These are phyloP conservation scores for Solanum bukasovii DNA, from an alignment of 257 asterid species.

Conservation along the genomic window DNA sequence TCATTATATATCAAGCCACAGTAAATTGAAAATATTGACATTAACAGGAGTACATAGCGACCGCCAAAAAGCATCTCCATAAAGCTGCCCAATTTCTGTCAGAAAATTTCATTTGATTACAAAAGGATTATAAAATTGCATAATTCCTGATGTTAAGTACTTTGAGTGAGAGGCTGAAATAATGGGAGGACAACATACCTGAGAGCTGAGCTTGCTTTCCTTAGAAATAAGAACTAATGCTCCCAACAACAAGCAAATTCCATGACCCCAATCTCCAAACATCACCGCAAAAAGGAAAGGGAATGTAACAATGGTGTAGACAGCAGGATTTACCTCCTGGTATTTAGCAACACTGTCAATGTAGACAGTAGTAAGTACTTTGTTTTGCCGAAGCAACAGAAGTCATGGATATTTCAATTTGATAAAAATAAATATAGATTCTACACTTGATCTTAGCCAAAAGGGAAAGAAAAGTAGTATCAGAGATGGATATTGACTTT, in stretches of 20 bases:
- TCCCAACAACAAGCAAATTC: constrained; percentile 81
- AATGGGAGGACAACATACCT: constrained; percentile 40
- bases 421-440: neutral
- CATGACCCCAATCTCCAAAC: constrained; percentile 99
- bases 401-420: neutral
- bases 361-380: neutral
- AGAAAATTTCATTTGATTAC: constrained; percentile 1
- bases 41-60: constrained; percentile 82
- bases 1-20: constrained; percentile 98
- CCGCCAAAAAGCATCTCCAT: constrained; percentile 99
- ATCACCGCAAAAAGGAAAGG: constrained; percentile 99
- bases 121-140: neutral
- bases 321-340: constrained; percentile 99
- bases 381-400: neutral
- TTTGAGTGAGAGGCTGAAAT: neutral
- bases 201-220: constrained; percentile 71
- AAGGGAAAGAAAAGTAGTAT: neutral
- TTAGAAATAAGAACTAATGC: constrained; percentile 67
- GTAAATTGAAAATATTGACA: constrained; percentile 90
- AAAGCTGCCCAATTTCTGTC: constrained; percentile 97
- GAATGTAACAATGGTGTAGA: constrained; percentile 78
- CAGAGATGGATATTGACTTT: neutral
- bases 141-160: neutral
- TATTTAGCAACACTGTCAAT: constrained; percentile 77
- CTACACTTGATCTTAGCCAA: neutral